Conservation (phyloP, 148 eudicot species). For the Rhododendron mucronatum region DNA sequence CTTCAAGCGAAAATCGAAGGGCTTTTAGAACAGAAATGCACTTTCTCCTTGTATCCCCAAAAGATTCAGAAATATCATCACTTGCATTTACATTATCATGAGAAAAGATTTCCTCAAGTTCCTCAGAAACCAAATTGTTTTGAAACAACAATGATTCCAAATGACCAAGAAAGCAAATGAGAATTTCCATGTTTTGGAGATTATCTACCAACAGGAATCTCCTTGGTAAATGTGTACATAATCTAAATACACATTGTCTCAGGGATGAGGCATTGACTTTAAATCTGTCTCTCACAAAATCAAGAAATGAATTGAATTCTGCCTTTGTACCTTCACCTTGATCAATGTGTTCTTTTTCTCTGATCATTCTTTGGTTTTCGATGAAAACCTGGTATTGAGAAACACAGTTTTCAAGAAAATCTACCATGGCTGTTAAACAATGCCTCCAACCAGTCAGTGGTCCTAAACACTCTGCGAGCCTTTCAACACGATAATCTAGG, state of each 20-base stretch:
- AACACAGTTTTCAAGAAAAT: conserved; percentile 62
- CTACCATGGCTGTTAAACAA: conserved; percentile 34
- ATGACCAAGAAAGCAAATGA: conserved; percentile 22
- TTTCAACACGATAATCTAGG: conserved; percentile 50
- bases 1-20: conserved; percentile 34
- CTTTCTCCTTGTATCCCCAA: conserved; percentile 23
- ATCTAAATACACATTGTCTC: conserved; percentile 31
- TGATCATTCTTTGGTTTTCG: conserved; percentile 38
- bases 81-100: background rate
- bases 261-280: conserved; percentile 24
- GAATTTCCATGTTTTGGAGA: conserved; percentile 21
- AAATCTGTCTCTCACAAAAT: conserved; percentile 40
- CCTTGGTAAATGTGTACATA: conserved; percentile 52
- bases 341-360: conserved; percentile 9
- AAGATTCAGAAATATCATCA: conserved; percentile 12
- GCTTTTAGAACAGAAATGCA: conserved; percentile 32
- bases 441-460: conserved; percentile 62
- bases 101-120: conserved; percentile 32
- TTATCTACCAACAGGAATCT: conserved; percentile 30
- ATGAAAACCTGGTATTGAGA: conserved; percentile 40
- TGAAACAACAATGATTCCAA: conserved; percentile 35
- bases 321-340: conserved; percentile 5
- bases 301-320: conserved; percentile 40
- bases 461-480: conserved; percentile 42
- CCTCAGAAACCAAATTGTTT: conserved; percentile 26